Conservation (phyloP, 2,329 filamentous ascomycete species). For the Cordyceps javanica region DNA sequence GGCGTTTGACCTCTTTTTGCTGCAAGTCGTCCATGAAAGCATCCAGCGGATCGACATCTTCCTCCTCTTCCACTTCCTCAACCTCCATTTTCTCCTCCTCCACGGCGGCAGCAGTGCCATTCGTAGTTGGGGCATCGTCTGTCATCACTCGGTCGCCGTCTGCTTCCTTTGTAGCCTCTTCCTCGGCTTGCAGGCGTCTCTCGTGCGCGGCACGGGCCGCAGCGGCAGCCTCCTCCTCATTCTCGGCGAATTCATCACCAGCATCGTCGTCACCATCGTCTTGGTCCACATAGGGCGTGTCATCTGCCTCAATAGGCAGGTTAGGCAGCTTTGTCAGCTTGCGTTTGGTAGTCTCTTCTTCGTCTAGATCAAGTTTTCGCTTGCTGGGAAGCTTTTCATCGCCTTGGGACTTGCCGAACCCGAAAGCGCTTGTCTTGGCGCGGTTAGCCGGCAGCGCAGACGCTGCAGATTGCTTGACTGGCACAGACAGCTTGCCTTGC, state of each 20-base stretch:
- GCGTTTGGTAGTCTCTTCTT: slow-evolving; percentile 79
- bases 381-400: slow-evolving; percentile 62
- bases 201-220: slow-evolving; percentile 81
- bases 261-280: slow-evolving; percentile 68
- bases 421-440: slow-evolving; percentile 76
- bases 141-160: slow-evolving; percentile 26
- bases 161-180: slow-evolving; percentile 32
- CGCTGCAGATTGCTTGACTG: slow-evolving; percentile 31
- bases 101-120: slow-evolving; percentile 14
- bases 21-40: slow-evolving; percentile 84
- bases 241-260: slow-evolving; percentile 69
- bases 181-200: slow-evolving; percentile 58
- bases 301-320: slow-evolving; percentile 59
- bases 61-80: slow-evolving; percentile 21
- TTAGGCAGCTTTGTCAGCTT: slow-evolving; percentile 88
- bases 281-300: slow-evolving; percentile 54
- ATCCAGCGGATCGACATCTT: slow-evolving; percentile 80
- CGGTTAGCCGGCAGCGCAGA: slow-evolving; percentile 60
- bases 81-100: slow-evolving; percentile 48
- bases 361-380: slow-evolving; percentile 75
- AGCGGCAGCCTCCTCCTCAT: slow-evolving; percentile 81
- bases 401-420: slow-evolving; percentile 61
- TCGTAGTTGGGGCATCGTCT: slow-evolving; percentile 17
- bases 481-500: slow-evolving; percentile 27
- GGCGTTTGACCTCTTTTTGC: slow-evolving; percentile 44